phyloP scores from a whole-genome alignment of 2,329 filamentous ascomycete genomes.

The Epichloe amarillans region DNA sequence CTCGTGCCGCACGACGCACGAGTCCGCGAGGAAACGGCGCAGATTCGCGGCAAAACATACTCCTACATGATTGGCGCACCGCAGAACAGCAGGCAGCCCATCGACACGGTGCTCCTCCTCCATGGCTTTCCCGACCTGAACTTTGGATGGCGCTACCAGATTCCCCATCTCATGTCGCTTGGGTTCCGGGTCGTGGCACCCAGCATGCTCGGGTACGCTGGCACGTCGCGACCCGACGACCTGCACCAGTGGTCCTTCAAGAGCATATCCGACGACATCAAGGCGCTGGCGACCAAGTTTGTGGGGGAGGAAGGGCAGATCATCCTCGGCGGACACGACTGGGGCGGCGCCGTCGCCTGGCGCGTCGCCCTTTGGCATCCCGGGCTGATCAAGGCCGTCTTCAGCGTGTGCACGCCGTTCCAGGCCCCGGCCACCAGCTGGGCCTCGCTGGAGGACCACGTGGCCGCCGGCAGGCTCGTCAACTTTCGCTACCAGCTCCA shows the following conservation, averaged over 20 bases:
- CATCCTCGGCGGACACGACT: conserved; percentile 85
- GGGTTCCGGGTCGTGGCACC: conserved; percentile 70
- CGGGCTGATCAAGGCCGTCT: conserved; percentile 57
- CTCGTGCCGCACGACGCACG: conserved; percentile 53
- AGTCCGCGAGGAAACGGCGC: conserved; percentile 47
- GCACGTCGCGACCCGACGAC: conserved; percentile 54
- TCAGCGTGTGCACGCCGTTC: conserved; percentile 73
- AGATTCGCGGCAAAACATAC: conserved; percentile 58
- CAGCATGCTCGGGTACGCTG: conserved; percentile 78
- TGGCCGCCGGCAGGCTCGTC: conserved; percentile 39
- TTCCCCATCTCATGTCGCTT: conserved; percentile 59
- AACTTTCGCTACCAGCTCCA: conserved; percentile 81
- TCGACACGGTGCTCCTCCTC: conserved; percentile 40
- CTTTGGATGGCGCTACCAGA: conserved; percentile 81
- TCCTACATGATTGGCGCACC: conserved; percentile 47
- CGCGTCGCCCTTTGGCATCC: conserved; percentile 63
- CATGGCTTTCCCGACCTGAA: conserved; percentile 77
- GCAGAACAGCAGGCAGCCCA: conserved; percentile 15
- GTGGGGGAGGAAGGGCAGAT: conserved; percentile 39
- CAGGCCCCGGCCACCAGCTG: conserved; percentile 38
- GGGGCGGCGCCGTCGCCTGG: conserved; percentile 72
- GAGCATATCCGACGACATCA: conserved; percentile 60
- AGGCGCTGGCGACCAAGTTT: conserved; percentile 49
- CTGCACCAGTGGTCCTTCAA: conserved; percentile 56
- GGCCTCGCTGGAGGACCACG: conserved; percentile 44